Base-by-base conservation (phyloP, 352 stramenopile species). In the Halophytophthora polymorphica region DNA sequence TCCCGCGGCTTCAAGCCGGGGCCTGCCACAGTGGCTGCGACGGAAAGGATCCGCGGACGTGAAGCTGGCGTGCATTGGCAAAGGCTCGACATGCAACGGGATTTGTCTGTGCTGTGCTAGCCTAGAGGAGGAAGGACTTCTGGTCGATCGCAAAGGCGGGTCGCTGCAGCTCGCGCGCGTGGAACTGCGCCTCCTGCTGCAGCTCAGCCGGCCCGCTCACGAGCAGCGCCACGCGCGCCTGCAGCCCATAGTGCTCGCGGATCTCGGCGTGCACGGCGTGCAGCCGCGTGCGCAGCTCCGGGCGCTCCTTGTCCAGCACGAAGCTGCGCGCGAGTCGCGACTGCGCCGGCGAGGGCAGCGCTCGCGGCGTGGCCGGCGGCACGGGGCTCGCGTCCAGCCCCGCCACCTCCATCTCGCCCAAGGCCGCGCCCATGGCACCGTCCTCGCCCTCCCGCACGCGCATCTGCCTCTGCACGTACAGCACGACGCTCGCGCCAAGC, bases 51-150 rank as follows among this genome's bases (percentile, higher is more conserved):
- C n/a, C n/a, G n/a, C n/a, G n/a, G n/a, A n/a, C n/a, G n/a, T n/a
- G n/a, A n/a, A 31, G 25, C 25, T 4, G 25, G 8, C 25, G 25
- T 31, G 4, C 25, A 31, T 31, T 31, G 8, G 25, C 4, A 31
- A 31, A 31, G 25, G 25, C 25, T 31, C 25, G 25, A 31, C 25
- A 8, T 31, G 25, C 25, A 31, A 8, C 25, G 4, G 25, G 25
- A 8, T 10, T 10, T 8, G 25, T 8, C 4, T 8, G 25, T 31
- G 4, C 12, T 34, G 6, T 6, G 38, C 31, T 28, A 50, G 8
- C 17, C 72, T 44, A 84, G 55, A 84, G 45, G 6, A 71, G 41
- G 31, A 84, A 84, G 12, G 71, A 77, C 31, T 84, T 84, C 28
- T 76, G 52, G 28, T 78, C 55, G 42, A 84, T 50, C 0, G 59